Conservation (phyloP, 768 basidiomycete genomes). For the Brasilioporus rufonigricans region DNA sequence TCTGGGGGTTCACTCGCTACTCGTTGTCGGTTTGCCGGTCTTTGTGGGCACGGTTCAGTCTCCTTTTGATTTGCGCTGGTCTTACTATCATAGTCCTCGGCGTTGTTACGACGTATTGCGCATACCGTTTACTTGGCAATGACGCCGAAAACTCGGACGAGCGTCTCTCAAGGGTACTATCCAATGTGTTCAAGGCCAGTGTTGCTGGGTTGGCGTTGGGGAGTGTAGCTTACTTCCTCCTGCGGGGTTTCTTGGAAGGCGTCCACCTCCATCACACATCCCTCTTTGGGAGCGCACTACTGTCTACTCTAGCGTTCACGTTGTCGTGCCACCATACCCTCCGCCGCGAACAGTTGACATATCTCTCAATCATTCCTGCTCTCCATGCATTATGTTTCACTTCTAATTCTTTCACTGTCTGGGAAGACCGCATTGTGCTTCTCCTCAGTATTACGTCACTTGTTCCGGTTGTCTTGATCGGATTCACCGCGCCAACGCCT, state of each 20-base stretch:
- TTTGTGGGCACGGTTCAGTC: slow-evolving; percentile 95
- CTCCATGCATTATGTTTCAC: slow-evolving; percentile 77
- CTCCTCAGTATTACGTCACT: slow-evolving; percentile 72
- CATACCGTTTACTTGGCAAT: slow-evolving; percentile 50
- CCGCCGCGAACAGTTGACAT: slow-evolving; percentile 23
- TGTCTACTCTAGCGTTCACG: slow-evolving; percentile 46
- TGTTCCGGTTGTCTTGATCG: slow-evolving; percentile 55
- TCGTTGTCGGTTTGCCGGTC: slow-evolving; percentile 62
- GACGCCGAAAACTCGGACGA: slow-evolving; percentile 39
- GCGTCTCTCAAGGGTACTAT: slow-evolving; percentile 38
- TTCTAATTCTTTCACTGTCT: slow-evolving; percentile 96
- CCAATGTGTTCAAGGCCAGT: slow-evolving; percentile 33
- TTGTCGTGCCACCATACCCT: slow-evolving; percentile 39
- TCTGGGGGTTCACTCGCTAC: slow-evolving; percentile 32
- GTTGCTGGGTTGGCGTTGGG: slow-evolving; percentile 37
- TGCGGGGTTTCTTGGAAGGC: slow-evolving; percentile 40
- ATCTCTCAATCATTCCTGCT: slow-evolving; percentile 48
- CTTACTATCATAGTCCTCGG: slow-evolving; percentile 58
- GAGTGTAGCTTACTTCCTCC: slow-evolving; percentile 32
- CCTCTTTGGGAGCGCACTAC: slow-evolving; percentile 48
- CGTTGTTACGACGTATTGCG: slow-evolving; percentile 50
- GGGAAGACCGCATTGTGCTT: slow-evolving; percentile 85
- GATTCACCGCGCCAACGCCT: slow-evolving; percentile 63
- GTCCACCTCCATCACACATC: slow-evolving; percentile 50
- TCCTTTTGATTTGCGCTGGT: slow-evolving; percentile 72